Evolutionary conservation across 2,329 filamentous ascomycete species (phyloP), one percentile per base, ranked within the genome.

Genomic region (Lojkania enalia): DNA sequence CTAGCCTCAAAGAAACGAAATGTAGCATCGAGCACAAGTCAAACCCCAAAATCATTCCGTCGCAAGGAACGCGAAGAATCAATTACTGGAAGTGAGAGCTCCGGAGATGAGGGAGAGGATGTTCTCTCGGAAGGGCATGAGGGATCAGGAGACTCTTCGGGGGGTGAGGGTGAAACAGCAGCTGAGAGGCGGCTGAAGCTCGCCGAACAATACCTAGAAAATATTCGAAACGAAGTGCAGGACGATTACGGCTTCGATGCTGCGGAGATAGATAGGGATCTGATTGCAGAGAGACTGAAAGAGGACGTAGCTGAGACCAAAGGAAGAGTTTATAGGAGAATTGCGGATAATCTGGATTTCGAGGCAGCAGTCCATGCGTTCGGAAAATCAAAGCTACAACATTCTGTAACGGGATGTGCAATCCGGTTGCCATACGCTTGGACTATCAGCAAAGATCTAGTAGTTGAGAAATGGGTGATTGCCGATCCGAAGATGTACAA

Each of bases 231-330:
- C 61, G 87, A 96, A 57, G 71, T 77, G 19, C 70, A 77, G 46
- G 86, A 95, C 58, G 87, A 90, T 53, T 80, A 80, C 41, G 94
- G 90, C 29, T 99, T 97, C 64, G 90, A 99, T 71, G 94, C 94
- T 5, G 90, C 86, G 58, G 89, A 97, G 41, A 88, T 99, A 46
- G 94, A 97, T 72, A 81, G 87, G 47, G 94, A 99, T 65, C 75
- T 96, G 58, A 91, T 99, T 60, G 90, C 92, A 31, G 88, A 95
- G 69, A 42, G 66, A 21, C 75, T 99, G 59, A 85, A 92, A 70
- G 90, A 96, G 72, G 94, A 97, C 67, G 88, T 94, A 32, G 84
- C 94, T 40, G 94, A 96, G 73, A 83, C 83, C 44, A 96, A 96
- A 74, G 94, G 94, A 46, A 86, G 87, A 58, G 80, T 96, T 38